Evolutionary conservation across 768 basidiomycete species (phyloP).

Genomic region (Tricholoma sp.): DNA sequence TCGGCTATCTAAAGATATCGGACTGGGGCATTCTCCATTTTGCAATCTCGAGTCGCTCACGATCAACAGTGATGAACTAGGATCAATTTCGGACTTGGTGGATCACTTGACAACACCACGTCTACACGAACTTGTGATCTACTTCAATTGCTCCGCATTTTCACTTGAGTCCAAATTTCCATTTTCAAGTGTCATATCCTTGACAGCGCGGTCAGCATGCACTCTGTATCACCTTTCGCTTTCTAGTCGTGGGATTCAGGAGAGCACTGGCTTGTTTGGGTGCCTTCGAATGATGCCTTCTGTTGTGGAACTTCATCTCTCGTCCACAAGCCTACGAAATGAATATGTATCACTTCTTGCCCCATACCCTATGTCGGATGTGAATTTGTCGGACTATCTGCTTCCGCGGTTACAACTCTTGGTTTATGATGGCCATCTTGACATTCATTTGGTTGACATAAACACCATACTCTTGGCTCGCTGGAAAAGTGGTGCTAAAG

Average conservation of each 20-base stretch:
- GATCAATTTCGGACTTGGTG: background rate
- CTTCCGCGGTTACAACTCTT: too few relatives aligned
- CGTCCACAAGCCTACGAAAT: background rate
- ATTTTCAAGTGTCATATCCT: background rate
- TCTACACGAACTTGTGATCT: too few relatives aligned
- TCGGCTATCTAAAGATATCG: too few relatives aligned
- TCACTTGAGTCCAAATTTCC: background rate
- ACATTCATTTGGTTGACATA: too few relatives aligned
- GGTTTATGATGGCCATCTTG: too few relatives aligned
- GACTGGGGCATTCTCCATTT: too few relatives aligned
- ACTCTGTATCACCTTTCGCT: background rate
- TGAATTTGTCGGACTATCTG: too few relatives aligned
- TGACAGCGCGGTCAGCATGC: background rate
- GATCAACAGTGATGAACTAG: background rate
- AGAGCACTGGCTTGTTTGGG: background rate
- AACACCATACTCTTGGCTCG: too few relatives aligned
- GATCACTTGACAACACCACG: background rate
- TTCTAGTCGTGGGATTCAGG: background rate
- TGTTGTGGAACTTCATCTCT: background rate
- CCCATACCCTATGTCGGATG: too few relatives aligned
- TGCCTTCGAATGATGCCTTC: background rate
- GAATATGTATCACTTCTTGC: too few relatives aligned
- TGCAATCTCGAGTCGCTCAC: background rate
- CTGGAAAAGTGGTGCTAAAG: too few relatives aligned
- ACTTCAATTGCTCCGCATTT: too few relatives aligned